A percentile compares a stretch with the other conserved stretches of the same genome.
Evolutionary conservation across 345 rosid species (phyloP).

Genomic region (Physaria fendleri): DNA sequence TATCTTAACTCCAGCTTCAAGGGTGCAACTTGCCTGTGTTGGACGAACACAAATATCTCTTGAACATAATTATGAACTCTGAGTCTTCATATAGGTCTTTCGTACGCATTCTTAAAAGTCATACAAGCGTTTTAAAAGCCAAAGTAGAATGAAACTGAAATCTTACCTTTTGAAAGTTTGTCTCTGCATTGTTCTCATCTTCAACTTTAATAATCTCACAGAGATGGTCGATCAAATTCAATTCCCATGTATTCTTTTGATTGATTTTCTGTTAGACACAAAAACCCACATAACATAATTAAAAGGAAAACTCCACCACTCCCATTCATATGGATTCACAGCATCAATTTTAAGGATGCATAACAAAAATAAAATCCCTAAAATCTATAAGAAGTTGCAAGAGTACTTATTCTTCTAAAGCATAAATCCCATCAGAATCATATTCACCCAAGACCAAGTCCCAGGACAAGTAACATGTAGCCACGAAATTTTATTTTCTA

Average conservation of each 20-base stretch:
- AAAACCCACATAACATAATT: background rate
- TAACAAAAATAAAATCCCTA: background rate
- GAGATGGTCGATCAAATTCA: conserved; percentile 81
- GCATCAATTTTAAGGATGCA: background rate
- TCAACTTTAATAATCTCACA: conserved; percentile 81
- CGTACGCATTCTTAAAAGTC: background rate
- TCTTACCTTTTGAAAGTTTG: conserved; percentile 86
- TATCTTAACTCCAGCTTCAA: conserved; percentile 96
- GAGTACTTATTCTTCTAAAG: background rate
- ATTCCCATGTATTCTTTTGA: conserved; percentile 88
- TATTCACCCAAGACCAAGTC: background rate
- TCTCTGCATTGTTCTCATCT: conserved; percentile 73
- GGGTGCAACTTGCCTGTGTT: conserved; percentile 83
- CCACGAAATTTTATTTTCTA: background rate
- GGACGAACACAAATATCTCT: background rate
- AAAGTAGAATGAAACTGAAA: background rate
- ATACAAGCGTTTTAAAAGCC: background rate
- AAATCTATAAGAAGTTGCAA: background rate
- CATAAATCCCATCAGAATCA: background rate
- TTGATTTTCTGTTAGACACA: conserved; percentile 60
- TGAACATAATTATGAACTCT: background rate
- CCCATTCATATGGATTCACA: background rate
- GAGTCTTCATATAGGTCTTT: background rate
- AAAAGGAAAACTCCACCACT: background rate
- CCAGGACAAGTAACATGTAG: background rate